A percentile compares a stretch with the other conserved stretches of the same genome.
phyloP scores from a whole-genome alignment of 83 land plant genomes.

The Picea engelmannii region DNA sequence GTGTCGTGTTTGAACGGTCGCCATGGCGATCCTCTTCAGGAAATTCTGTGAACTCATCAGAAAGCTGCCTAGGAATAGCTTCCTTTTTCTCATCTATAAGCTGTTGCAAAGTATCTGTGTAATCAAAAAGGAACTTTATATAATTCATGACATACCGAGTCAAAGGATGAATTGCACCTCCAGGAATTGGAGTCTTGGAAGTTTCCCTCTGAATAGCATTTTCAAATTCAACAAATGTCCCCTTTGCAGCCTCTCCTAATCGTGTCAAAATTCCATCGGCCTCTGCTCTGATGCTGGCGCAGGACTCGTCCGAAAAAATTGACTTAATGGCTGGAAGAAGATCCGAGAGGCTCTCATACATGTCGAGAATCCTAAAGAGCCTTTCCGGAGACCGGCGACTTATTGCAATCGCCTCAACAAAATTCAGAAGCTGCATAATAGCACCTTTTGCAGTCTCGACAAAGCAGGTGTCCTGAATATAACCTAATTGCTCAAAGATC shows the following conservation, averaged over 20 bases:
- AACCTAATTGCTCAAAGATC: constrained; percentile 43
- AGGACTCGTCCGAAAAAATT: constrained; percentile 44
- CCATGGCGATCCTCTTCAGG: constrained; percentile 26
- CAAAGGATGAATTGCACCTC: constrained; percentile 92
- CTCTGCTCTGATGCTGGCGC: constrained; percentile 46
- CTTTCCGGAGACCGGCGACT: constrained; percentile 67
- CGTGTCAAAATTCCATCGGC: constrained; percentile 53
- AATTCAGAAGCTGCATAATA: constrained; percentile 72
- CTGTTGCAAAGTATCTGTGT: constrained; percentile 54
- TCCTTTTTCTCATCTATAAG: constrained; percentile 34
- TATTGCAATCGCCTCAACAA: constrained; percentile 77
- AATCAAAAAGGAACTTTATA: constrained; percentile 67
- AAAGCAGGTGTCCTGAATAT: constrained; percentile 33
- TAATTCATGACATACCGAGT: constrained; percentile 98
- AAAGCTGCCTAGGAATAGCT: neutral
- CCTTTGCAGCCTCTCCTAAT: constrained; percentile 77
- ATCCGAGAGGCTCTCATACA: constrained; percentile 77
- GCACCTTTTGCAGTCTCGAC: constrained; percentile 57
- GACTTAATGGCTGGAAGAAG: constrained; percentile 48
- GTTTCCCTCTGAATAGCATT: constrained; percentile 73
- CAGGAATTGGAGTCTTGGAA: constrained; percentile 69
- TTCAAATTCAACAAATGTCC: constrained; percentile 86
- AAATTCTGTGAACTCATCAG: constrained; percentile 4
- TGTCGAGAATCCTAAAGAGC: constrained; percentile 73
- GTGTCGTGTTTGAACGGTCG: constrained; percentile 31